Percentiles rank a stretch among this genome's conserved stretches.
Evolutionary conservation across 371 early-diverging fungal genomes (phyloP).

Genomic region (Mucor sp.): DNA sequence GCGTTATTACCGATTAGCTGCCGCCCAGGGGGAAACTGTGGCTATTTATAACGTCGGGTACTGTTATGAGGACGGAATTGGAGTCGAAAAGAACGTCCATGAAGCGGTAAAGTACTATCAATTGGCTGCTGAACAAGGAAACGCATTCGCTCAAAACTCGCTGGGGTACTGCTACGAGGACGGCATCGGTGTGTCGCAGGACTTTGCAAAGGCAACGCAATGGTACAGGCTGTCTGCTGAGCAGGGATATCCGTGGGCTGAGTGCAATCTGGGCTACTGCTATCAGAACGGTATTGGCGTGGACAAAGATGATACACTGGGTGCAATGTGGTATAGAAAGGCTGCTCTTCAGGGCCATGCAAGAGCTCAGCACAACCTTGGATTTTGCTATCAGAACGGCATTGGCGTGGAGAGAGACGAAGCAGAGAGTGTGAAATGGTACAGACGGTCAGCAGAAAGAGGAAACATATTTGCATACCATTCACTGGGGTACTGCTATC

Average conservation of each 20-base stretch:
- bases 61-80: constrained; percentile 92
- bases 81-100: constrained; percentile 74
- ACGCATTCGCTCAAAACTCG: constrained; percentile 77
- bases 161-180: constrained; percentile 81
- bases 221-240: constrained; percentile 78
- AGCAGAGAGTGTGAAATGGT: constrained; percentile 69
- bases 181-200: constrained; percentile 67
- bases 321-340: constrained; percentile 80
- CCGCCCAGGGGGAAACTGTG: constrained; percentile 85
- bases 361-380: constrained; percentile 85
- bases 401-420: constrained; percentile 70
- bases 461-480: constrained; percentile 80
- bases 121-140: constrained; percentile 84
- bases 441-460: constrained; percentile 67
- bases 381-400: constrained; percentile 83
- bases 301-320: constrained; percentile 73
- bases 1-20: constrained; percentile 81
- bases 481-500: constrained; percentile 75
- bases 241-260: constrained; percentile 59
- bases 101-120: constrained; percentile 89
- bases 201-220: constrained; percentile 38
- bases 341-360: constrained; percentile 85
- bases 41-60: constrained; percentile 93
- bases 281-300: constrained; percentile 90
- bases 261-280: constrained; percentile 85